phyloP scores from a whole-genome alignment of 73 alveolate species.

The Tetrahymena thermophila region DNA sequence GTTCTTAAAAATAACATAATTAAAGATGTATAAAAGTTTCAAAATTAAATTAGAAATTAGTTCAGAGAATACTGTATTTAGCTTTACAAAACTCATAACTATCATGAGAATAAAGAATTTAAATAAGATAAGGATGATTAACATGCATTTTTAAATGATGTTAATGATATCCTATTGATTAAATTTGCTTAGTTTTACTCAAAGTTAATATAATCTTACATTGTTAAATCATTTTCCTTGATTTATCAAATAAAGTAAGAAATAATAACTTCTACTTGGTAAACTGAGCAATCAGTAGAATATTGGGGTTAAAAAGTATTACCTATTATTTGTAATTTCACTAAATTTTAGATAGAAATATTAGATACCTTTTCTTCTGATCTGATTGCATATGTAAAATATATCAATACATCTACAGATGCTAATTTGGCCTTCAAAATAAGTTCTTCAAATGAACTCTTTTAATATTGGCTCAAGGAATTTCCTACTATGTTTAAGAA shows the following conservation, averaged over 20 bases:
- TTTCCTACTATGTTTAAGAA: not conserved
- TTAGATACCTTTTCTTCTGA: not conserved
- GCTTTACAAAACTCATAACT: not conserved
- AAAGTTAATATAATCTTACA: not conserved
- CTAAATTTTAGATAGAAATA: not conserved
- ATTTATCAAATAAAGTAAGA: not conserved
- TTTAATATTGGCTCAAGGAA: not conserved
- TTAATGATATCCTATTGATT: not conserved
- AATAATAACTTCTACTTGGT: not conserved
- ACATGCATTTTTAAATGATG: not conserved
- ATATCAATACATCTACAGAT: not conserved
- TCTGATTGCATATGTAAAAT: not conserved
- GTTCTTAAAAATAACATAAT: not conserved
- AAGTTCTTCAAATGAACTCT: not conserved
- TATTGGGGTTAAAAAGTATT: not conserved
- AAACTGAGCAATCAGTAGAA: not conserved
- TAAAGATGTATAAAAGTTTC: not conserved
- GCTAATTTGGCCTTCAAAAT: not conserved
- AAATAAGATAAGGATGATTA: not conserved
- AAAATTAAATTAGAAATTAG: not conserved
- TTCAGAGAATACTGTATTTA: not conserved
- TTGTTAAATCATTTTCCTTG: not conserved
- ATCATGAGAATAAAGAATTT: not conserved
- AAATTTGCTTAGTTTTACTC: not conserved
- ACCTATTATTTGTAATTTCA: not conserved